A percentile compares a stretch with the other conserved stretches of the same genome.
Conservation (phyloP, 1,284 basidiomycete species). For the Uromyces viciae-fabae region DNA sequence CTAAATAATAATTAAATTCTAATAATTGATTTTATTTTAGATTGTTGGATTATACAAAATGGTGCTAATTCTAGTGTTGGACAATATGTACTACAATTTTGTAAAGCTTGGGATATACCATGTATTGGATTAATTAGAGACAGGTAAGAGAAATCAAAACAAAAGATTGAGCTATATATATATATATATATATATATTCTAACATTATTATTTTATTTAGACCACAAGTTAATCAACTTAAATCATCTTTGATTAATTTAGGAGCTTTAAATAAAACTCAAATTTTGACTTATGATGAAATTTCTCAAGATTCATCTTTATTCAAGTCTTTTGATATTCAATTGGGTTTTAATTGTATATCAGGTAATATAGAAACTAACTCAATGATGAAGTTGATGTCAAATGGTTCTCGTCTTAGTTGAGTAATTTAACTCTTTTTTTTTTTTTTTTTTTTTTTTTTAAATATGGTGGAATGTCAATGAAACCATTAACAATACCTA, state of each 20-base stretch:
- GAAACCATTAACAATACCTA: slow-evolving; percentile 70
- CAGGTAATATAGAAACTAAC: slow-evolving; percentile 65
- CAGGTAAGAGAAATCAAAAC: slow-evolving; percentile 63
- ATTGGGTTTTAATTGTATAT: slow-evolving; percentile 73
- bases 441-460: no score
- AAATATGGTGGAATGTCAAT: slow-evolving; percentile 87
- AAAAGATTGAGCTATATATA: slow-evolving; percentile 60
- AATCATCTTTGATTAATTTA: neutral
- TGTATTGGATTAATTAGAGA: slow-evolving; percentile 74
- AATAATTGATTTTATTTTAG: slow-evolving; percentile 31
- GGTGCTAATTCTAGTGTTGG: slow-evolving; percentile 61
- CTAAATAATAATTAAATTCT: neutral
- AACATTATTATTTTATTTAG: slow-evolving; percentile 64
- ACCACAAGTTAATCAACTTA: slow-evolving; percentile 43
- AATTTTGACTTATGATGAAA: slow-evolving; percentile 50
- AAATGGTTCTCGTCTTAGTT: slow-evolving; percentile 40
- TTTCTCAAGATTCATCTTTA: slow-evolving; percentile 57
- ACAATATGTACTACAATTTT: slow-evolving; percentile 51
- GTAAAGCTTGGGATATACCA: slow-evolving; percentile 59
- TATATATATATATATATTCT: slow-evolving; percentile 69
- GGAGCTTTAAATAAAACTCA: neutral
- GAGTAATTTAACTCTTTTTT: no score
- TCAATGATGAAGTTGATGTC: slow-evolving; percentile 67
- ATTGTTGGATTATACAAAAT: slow-evolving; percentile 66
- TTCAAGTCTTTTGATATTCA: slow-evolving; percentile 58